Evolutionary conservation across 371 early-diverging fungal genomes (phyloP).

Genomic region (Rhizopus delemar): DNA sequence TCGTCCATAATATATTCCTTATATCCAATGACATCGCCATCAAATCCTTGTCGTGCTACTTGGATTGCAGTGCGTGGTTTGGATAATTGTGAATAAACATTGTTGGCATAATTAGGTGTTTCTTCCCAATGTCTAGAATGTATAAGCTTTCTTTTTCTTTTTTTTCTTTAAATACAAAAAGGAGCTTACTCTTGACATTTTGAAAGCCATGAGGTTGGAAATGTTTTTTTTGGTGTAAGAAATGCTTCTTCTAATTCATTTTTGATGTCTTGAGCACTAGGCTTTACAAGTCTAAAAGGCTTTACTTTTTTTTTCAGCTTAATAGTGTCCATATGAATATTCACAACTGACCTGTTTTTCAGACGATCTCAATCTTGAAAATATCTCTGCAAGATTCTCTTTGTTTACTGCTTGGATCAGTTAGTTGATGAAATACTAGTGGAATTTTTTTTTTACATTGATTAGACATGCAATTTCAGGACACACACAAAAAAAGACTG

Average conservation of each 20-base stretch:
- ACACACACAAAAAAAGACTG: too few relatives aligned
- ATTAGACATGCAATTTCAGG: too few relatives aligned
- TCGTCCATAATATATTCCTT: slow-evolving; percentile 42
- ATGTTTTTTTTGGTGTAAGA: slow-evolving; percentile 48
- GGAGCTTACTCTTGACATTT: slow-evolving; percentile 55
- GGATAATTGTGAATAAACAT: slow-evolving; percentile 46
- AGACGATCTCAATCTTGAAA: background rate
- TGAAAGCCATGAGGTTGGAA: slow-evolving; percentile 49
- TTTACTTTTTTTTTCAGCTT: background rate
- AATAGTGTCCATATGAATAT: background rate
- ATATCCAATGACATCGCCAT: slow-evolving; percentile 56
- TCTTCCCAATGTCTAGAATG: slow-evolving; percentile 53
- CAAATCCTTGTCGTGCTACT: slow-evolving; percentile 52
- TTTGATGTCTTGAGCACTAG: slow-evolving; percentile 30
- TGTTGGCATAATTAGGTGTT: slow-evolving; percentile 43
- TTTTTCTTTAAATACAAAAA: background rate
- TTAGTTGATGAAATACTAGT: background rate
- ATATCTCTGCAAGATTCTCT: background rate
- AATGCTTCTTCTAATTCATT: slow-evolving; percentile 48
- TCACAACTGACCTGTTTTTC: background rate
- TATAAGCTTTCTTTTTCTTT: background rate
- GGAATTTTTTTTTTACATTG: too few relatives aligned
- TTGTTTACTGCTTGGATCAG: background rate
- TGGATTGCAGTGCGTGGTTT: slow-evolving; percentile 48
- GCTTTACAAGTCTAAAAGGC: background rate